Percentiles rank a stretch among this genome's conserved stretches.
phyloP scores from a whole-genome alignment of 495 filamentous ascomycete genomes.

The Cetradonia linearis region DNA sequence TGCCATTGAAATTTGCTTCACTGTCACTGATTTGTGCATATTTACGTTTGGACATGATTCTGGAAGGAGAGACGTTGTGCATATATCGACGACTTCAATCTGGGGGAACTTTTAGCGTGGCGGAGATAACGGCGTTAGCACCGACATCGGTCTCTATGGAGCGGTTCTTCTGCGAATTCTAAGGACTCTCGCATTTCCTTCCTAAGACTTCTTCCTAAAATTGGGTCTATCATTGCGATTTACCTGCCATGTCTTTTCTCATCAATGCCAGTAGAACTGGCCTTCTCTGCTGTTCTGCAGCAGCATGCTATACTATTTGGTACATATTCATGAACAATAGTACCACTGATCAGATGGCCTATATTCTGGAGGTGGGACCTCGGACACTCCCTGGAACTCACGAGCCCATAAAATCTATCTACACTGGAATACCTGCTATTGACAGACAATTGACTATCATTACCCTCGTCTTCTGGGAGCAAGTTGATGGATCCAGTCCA shows the following conservation, averaged over 20 bases:
- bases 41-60: conserved; percentile 42
- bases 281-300: conserved; percentile 36
- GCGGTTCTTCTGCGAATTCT: neutral
- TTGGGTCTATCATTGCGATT: neutral
- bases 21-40: conserved; percentile 30
- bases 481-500: conserved; percentile 41
- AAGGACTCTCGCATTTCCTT: too few relatives aligned
- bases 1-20: neutral
- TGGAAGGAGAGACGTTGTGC: neutral
- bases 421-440: conserved; percentile 41
- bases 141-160: neutral
- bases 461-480: conserved; percentile 45
- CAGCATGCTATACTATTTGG: conserved; percentile 36
- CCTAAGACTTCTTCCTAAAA: too few relatives aligned
- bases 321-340: conserved; percentile 37
- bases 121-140: neutral
- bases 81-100: neutral
- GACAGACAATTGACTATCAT: conserved; percentile 40
- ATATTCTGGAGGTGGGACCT: conserved; percentile 25
- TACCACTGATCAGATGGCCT: conserved; percentile 26
- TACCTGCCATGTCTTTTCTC: conserved; percentile 8
- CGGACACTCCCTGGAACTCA: conserved; percentile 34
- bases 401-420: conserved; percentile 32
- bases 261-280: conserved; percentile 27
- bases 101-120: neutral